phyloP scores from a whole-genome alignment of 129 eudicot genomes.

The Lactuca saligna region DNA sequence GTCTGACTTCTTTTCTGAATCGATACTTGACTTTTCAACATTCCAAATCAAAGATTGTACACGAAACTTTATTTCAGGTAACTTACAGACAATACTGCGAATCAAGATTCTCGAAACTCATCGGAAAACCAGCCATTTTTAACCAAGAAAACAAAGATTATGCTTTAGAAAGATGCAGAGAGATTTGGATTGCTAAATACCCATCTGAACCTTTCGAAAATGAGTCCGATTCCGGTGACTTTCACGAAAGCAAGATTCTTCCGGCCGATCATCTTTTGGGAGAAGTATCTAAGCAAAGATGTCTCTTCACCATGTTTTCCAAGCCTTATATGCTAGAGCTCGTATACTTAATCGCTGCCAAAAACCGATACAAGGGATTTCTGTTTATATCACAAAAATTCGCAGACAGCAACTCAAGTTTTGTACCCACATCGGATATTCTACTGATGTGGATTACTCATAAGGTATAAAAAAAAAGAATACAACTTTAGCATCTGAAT shows the following conservation, averaged over 20 bases:
- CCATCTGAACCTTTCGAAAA: conserved; percentile 83
- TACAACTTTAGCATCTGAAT: not conserved
- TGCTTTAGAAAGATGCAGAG: conserved; percentile 72
- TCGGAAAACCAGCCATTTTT: conserved; percentile 77
- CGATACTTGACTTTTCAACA: not conserved
- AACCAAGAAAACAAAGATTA: conserved; percentile 85
- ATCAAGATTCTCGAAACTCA: conserved; percentile 73
- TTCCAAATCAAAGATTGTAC: not conserved
- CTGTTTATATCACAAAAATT: conserved; percentile 56
- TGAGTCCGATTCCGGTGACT: conserved; percentile 37
- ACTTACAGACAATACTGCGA: conserved; percentile 68
- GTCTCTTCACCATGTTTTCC: conserved; percentile 46
- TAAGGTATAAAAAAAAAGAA: conserved; percentile 48
- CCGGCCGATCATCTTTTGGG: conserved; percentile 45
- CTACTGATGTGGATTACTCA: conserved; percentile 88
- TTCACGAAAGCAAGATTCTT: conserved; percentile 5
- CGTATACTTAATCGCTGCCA: conserved; percentile 78
- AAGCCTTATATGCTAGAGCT: conserved; percentile 76
- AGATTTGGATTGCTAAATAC: conserved; percentile 63
- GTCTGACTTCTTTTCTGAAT: not conserved
- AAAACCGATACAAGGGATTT: conserved; percentile 66
- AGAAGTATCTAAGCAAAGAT: conserved; percentile 48
- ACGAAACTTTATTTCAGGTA: conserved; percentile 43
- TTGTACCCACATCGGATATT: conserved; percentile 84
- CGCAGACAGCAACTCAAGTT: conserved; percentile 39